Evolutionary conservation across 495 filamentous ascomycete species (phyloP).

Genomic region (Cercophora scortea): DNA sequence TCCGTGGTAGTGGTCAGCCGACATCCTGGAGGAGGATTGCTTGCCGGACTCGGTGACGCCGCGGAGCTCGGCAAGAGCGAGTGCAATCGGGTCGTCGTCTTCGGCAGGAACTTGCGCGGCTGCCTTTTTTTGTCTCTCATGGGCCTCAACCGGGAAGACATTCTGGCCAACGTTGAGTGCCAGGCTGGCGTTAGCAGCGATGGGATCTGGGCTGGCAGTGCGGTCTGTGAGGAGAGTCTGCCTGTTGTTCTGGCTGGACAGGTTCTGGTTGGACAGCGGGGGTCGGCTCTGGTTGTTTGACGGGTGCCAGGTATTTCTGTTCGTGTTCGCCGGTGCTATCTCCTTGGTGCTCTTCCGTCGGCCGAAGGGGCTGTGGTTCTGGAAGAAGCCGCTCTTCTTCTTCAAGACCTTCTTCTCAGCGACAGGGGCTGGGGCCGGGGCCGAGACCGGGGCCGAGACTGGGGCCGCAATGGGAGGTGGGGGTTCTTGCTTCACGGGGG

Average conservation of each 20-base stretch:
- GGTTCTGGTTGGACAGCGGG: constrained; percentile 15
- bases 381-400: constrained; percentile 87
- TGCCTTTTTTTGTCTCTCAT: constrained; percentile 45
- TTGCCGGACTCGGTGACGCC: constrained; percentile 57
- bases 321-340: constrained; percentile 26
- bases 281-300: constrained; percentile 20
- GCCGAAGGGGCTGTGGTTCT: constrained; percentile 81
- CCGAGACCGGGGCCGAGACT: constrained; percentile 1
- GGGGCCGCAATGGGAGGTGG: constrained; percentile 34
- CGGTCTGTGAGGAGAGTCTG: constrained; percentile 34
- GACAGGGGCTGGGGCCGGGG: constrained; percentile 20
- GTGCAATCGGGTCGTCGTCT: constrained; percentile 75
- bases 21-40: constrained; percentile 67
- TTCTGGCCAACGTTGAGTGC: constrained; percentile 96
- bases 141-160: constrained; percentile 90
- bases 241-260: constrained; percentile 7
- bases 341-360: constrained; percentile 91
- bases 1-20: constrained; percentile 89
- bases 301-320: constrained; percentile 55
- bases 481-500: constrained; percentile 43
- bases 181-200: constrained; percentile 85
- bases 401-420: constrained; percentile 66
- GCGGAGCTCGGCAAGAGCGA: constrained; percentile 88
- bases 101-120: constrained; percentile 27
- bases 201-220: constrained; percentile 67